Evolutionary conservation across 345 rosid species (phyloP).

Genomic region (Pugionium dolabratum): DNA sequence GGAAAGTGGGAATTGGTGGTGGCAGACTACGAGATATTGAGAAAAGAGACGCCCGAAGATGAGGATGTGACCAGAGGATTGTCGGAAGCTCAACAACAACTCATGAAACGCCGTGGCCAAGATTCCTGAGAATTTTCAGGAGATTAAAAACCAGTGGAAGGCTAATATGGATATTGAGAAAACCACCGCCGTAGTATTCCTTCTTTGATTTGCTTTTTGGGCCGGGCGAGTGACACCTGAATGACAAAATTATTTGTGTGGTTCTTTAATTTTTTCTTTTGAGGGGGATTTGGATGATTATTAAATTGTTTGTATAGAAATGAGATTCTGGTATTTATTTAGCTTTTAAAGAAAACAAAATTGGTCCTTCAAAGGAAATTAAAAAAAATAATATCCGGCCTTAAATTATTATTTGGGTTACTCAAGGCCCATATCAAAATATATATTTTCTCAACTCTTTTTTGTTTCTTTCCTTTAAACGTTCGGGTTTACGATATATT

Average conservation of each 20-base stretch:
- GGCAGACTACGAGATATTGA: slow-evolving; percentile 69
- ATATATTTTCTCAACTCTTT: too few relatives aligned
- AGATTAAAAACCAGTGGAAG: not conserved
- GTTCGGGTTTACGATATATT: too few relatives aligned
- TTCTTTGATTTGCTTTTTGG: slow-evolving; percentile 5
- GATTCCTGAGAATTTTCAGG: slow-evolving; percentile 20
- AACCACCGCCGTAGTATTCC: not conserved
- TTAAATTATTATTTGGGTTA: not conserved
- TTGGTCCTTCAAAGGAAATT: not conserved
- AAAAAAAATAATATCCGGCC: not conserved
- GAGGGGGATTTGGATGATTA: slow-evolving; percentile 14
- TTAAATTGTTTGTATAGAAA: slow-evolving; percentile 34
- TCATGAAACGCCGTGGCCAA: slow-evolving; percentile 47
- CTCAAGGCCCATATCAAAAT: too few relatives aligned
- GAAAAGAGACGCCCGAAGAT: slow-evolving; percentile 59
- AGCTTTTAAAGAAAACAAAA: slow-evolving; percentile 2
- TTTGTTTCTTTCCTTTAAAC: too few relatives aligned
- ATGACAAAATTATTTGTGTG: slow-evolving; percentile 24
- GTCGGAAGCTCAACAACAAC: slow-evolving; percentile 54
- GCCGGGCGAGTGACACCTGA: slow-evolving; percentile 19
- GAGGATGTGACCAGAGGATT: slow-evolving; percentile 59
- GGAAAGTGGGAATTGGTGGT: slow-evolving; percentile 66
- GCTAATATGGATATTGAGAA: not conserved
- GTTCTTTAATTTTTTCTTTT: slow-evolving; percentile 22
- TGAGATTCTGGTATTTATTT: slow-evolving; percentile 23